Evolutionary conservation across 805 yeast genomes (phyloP).

Genomic region (Scheffersomyces stipitis): DNA sequence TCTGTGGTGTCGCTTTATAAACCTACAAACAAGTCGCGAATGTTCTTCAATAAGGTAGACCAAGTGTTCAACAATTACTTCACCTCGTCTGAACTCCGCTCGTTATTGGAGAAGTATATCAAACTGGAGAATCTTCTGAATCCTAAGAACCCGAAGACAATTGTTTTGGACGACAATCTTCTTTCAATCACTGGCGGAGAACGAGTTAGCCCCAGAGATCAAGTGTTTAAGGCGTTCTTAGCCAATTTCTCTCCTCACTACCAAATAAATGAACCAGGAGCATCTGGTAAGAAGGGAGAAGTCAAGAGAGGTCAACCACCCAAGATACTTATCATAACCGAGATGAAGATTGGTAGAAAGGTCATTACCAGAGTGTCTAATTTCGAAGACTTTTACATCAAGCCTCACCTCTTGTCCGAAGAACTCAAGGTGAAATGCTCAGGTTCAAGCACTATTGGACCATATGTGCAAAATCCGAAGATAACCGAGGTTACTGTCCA

Average conservation of each 20-base stretch:
- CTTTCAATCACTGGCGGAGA: conserved; percentile 36
- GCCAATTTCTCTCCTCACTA: conserved; percentile 51
- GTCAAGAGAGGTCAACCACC: conserved; percentile 70
- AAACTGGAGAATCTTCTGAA: conserved; percentile 50
- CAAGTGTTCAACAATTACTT: conserved; percentile 43
- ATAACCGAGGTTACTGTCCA: conserved; percentile 77
- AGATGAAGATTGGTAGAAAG: conserved; percentile 79
- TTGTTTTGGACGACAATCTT: conserved; percentile 57
- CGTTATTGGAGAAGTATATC: conserved; percentile 57
- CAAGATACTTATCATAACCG: conserved; percentile 62
- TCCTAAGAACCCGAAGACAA: conserved; percentile 49
- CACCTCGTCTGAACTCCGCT: conserved; percentile 54
- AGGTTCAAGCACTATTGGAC: conserved; percentile 79
- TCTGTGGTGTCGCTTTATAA: conserved; percentile 48
- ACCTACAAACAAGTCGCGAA: conserved; percentile 51
- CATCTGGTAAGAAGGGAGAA: conserved; percentile 21
- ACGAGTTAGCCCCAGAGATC: conserved; percentile 42
- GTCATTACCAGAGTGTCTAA: conserved; percentile 71
- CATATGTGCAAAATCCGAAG: conserved; percentile 54
- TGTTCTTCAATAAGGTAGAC: conserved; percentile 45
- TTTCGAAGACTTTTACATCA: conserved; percentile 65
- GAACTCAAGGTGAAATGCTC: conserved; percentile 79
- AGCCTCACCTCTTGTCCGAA: conserved; percentile 62
- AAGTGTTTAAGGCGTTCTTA: conserved; percentile 44
- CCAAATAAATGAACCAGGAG: conserved; percentile 49